Conservation (phyloP, 2,329 filamentous ascomycete genomes). For the Xylaria multiplex region DNA sequence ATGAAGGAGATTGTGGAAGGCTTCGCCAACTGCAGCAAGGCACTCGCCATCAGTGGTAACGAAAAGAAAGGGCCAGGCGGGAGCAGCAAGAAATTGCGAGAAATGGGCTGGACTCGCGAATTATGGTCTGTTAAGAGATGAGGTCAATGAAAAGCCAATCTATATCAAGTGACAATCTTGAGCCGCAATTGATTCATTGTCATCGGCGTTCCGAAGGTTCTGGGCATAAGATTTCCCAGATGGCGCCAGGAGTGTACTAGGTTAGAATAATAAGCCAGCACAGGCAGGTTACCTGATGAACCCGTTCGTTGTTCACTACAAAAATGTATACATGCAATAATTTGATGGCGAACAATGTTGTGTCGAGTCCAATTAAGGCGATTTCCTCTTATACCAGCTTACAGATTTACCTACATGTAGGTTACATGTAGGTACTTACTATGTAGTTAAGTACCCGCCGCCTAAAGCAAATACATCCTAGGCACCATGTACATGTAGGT, state of each 20-base stretch:
- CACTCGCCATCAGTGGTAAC: slow-evolving; percentile 66
- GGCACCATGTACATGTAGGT: too few species aligned
- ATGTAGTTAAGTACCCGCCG: too few species aligned
- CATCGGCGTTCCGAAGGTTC: slow-evolving; percentile 27
- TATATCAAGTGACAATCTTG: background rate
- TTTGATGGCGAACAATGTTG: too few species aligned
- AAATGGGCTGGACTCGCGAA: slow-evolving; percentile 71
- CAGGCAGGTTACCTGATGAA: background rate
- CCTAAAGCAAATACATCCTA: too few species aligned
- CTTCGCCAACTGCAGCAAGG: slow-evolving; percentile 81
- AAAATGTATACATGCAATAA: background rate
- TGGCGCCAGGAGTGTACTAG: slow-evolving; percentile 15
- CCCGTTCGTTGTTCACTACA: background rate
- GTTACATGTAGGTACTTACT: too few species aligned
- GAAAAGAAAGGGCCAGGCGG: slow-evolving; percentile 63
- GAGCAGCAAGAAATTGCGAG: slow-evolving; percentile 68
- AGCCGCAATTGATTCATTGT: slow-evolving; percentile 10
- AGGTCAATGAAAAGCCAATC: slow-evolving; percentile 11
- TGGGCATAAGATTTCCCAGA: slow-evolving; percentile 10
- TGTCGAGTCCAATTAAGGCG: too few species aligned
- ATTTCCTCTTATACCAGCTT: too few species aligned
- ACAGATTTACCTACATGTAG: too few species aligned
- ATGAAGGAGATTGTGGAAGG: slow-evolving; percentile 81
- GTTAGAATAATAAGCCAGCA: slow-evolving; percentile 11
- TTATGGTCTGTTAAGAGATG: slow-evolving; percentile 67